Evolutionary conservation across 305 asterid species (phyloP).

Genomic region (Fraxinus sp.): DNA sequence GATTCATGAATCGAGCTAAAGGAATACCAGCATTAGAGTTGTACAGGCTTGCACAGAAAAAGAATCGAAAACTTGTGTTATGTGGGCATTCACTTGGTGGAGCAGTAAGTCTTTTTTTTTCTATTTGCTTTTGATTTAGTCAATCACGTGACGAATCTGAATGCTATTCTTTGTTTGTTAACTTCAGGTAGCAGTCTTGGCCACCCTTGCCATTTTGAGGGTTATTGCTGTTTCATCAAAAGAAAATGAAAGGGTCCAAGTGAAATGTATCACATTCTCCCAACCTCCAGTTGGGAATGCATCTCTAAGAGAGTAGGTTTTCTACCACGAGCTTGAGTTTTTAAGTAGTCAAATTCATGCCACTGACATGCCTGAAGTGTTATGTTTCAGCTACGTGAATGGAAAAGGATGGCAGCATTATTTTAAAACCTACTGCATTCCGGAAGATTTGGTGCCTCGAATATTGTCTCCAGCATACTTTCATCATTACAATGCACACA

Average conservation of each 20-base stretch:
- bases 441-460: conserved; percentile 98
- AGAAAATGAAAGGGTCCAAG: conserved; percentile 81
- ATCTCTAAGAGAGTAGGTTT: conserved; percentile 84
- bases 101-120: conserved; percentile 60
- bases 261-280: conserved; percentile 94
- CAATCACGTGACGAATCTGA: neutral
- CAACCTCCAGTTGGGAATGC: conserved; percentile 99
- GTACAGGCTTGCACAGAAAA: conserved; percentile 92
- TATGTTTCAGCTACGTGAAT: conserved; percentile 74
- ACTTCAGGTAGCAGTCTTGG: conserved; percentile 86
- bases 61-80: conserved; percentile 84
- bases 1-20: conserved; percentile 99
- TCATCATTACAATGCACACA: conserved; percentile 81
- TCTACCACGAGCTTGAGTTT: conserved; percentile 18
- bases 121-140: conserved; percentile 15
- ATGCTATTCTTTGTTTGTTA: conserved; percentile 20
- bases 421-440: conserved; percentile 95
- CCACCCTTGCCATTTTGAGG: conserved; percentile 92
- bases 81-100: conserved; percentile 99
- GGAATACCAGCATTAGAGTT: conserved; percentile 96
- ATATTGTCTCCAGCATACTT: conserved; percentile 96
- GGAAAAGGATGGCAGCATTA: conserved; percentile 87
- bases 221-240: conserved; percentile 73
- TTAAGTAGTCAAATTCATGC: conserved; percentile 7
- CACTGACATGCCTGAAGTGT: conserved; percentile 26